Percentiles rank a stretch among this genome's conserved stretches.
Evolutionary conservation across 768 basidiomycete species (phyloP).

Genomic region (Naganishia vaughanmartiniae): DNA sequence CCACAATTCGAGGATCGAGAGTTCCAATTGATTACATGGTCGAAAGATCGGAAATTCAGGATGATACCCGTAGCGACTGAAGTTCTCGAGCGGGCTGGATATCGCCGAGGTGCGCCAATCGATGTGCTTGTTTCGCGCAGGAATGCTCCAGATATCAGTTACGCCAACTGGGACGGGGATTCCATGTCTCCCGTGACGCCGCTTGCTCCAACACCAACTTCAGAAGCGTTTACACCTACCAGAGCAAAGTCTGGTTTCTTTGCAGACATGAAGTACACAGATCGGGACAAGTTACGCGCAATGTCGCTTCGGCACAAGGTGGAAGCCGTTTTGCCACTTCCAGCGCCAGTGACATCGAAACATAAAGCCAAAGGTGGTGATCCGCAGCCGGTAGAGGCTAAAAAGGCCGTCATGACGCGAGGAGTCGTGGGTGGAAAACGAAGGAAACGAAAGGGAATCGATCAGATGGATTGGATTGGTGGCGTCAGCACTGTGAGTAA

Average conservation of each 20-base stretch:
- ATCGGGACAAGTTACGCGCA: conserved; percentile 2
- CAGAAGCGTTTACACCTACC: conserved; percentile 6
- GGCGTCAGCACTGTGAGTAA: conserved; percentile 40
- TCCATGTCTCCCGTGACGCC: background rate
- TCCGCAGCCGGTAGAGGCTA: background rate
- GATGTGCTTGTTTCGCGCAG: conserved; percentile 51
- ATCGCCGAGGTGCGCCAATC: conserved; percentile 49
- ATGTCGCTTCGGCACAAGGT: conserved; percentile 16
- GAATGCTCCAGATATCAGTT: conserved; percentile 51
- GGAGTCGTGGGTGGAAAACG: conserved; percentile 38
- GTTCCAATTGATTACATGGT: conserved; percentile 71
- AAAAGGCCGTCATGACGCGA: conserved; percentile 48
- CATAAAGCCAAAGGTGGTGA: conserved; percentile 7
- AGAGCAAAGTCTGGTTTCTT: conserved; percentile 18
- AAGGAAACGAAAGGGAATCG: conserved; percentile 34
- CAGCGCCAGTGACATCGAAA: conserved; percentile 28
- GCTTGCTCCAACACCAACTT: conserved; percentile 14
- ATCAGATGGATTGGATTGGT: conserved; percentile 49
- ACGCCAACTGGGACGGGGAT: conserved; percentile 34
- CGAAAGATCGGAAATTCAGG: conserved; percentile 83
- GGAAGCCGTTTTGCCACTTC: background rate
- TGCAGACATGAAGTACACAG: conserved; percentile 15
- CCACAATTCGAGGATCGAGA: conserved; percentile 61
- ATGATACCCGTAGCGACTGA: conserved; percentile 83
- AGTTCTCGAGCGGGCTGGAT: conserved; percentile 58